Base-by-base conservation (phyloP, 208 protist species). In the Acanthamoeba divionensis region DNA sequence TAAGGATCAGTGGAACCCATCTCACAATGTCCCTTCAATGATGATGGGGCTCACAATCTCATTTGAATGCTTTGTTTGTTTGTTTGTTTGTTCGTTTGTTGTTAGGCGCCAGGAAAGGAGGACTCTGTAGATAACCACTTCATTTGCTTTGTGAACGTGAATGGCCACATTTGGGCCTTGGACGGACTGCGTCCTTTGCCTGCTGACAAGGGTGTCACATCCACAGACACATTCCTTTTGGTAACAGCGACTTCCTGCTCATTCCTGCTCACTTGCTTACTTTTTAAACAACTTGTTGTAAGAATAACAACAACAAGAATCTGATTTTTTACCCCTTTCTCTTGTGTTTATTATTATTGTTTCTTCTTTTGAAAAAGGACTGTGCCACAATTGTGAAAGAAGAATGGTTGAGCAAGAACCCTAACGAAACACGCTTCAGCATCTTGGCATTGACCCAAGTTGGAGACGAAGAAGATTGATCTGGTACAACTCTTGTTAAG, bases 341-440 rank as follows among this genome's bases (percentile, higher is more conserved):
- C 18, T 44, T 31, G 31, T 31, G 9, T n/a, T 7, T 36, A 18
- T 73, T 24, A 33, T 33, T 18, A 24, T 69, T 12, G 41, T 33
- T 0, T 33, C n/a, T 9, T 21, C 62, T 13, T 2, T 26, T n/a
- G 9, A 26, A 2, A 80, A 45, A 82, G 71, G 71, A 82, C 71
- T 82, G 71, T 36, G 71, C 71, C n/a, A 82, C 54, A 52, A 36
- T 82, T 31, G 62, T 82, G 24, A 82, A 82, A 21, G 21, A 26
- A 0, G 71, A 82, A 26, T 82, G 71, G 71, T 52, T 82, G n/a
- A 52, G 62, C 31, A 82, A 82, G 71, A 82, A 82, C 71, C 54
- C 54, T 45, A 52, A 82, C 18, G 71, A 82, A 33, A 82, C 54
- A 52, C 48, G 54, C 8, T 82, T 82, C 71, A 63, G 48, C 45